Evolutionary conservation across 371 early-diverging fungal species (phyloP).

Genomic region (Syncephalastrum monosporum): DNA sequence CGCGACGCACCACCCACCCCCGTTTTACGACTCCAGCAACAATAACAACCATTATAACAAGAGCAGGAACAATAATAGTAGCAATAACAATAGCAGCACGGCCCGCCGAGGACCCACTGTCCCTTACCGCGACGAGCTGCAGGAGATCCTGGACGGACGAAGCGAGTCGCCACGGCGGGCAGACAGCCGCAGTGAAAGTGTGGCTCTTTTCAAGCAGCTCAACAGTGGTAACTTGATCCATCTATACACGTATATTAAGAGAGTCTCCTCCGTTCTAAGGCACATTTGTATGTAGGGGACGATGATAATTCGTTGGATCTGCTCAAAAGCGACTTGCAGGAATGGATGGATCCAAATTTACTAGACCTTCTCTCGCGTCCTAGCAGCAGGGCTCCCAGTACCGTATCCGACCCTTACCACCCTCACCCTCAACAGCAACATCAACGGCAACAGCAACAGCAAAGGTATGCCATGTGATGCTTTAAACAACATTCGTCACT

Average conservation of each 20-base stretch:
- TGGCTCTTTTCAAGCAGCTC: conserved; percentile 21
- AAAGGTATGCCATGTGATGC: too few species aligned
- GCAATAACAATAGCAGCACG: too few species aligned
- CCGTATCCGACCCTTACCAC: neutral
- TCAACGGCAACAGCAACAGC: neutral
- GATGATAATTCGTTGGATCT: conserved; percentile 17
- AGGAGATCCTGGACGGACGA: neutral
- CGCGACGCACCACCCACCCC: too few species aligned
- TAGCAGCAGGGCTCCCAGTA: conserved; percentile 15
- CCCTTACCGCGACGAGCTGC: neutral
- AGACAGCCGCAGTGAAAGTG: conserved; percentile 20
- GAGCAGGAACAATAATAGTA: neutral
- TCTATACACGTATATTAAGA: neutral
- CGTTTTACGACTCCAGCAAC: neutral
- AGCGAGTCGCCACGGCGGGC: conserved; percentile 12
- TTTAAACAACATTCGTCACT: too few species aligned
- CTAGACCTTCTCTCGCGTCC: conserved; percentile 20
- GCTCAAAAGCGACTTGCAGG: conserved; percentile 16
- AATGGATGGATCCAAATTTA: conserved; percentile 19
- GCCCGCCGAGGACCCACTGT: too few species aligned
- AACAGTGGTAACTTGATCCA: conserved; percentile 13
- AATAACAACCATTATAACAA: conserved; percentile 2
- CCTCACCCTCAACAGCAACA: neutral
- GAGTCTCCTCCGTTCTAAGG: neutral
- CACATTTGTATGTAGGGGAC: conserved; percentile 12